Conservation (phyloP, 169 alveolate species). For the Plasmodium gallinaceum region DNA sequence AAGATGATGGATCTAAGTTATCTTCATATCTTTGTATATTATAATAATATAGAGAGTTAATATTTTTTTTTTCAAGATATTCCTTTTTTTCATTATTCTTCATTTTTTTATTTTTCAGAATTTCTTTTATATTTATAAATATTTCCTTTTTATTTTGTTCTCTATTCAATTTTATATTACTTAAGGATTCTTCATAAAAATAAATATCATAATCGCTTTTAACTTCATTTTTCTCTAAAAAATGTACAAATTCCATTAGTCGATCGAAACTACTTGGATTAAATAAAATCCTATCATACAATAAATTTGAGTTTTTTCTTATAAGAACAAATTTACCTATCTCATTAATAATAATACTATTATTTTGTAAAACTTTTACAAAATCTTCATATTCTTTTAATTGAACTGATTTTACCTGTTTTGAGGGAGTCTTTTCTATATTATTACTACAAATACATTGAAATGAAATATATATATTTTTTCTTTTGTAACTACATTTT, state of each 20-base stretch:
- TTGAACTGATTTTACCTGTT: slow-evolving; percentile 24
- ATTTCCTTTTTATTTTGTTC: slow-evolving; percentile 36
- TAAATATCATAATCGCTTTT: slow-evolving; percentile 33
- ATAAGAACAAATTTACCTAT: slow-evolving; percentile 30
- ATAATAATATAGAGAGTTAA: slow-evolving; percentile 18
- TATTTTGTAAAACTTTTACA: slow-evolving; percentile 20
- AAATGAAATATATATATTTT: not conserved
- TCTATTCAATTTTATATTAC: slow-evolving; percentile 50
- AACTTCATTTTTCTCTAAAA: slow-evolving; percentile 18
- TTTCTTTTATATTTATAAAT: slow-evolving; percentile 34
- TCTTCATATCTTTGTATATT: slow-evolving; percentile 66
- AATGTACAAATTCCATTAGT: slow-evolving; percentile 24
- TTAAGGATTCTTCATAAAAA: slow-evolving; percentile 25
- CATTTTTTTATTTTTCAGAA: slow-evolving; percentile 7
- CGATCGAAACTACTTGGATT: slow-evolving; percentile 20
- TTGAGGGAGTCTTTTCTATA: slow-evolving; percentile 1
- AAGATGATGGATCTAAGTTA: slow-evolving; percentile 60
- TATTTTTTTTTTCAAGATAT: slow-evolving; percentile 22
- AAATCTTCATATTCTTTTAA: slow-evolving; percentile 9
- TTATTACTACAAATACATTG: not conserved
- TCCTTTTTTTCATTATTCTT: slow-evolving; percentile 15
- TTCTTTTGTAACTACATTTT: not conserved
- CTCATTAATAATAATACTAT: slow-evolving; percentile 2
- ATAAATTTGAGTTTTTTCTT: slow-evolving; percentile 11
- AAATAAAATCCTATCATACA: slow-evolving; percentile 31